Evolutionary conservation across 108 stramenopile species (phyloP), one percentile per base, ranked within the genome.

Genomic region (Pseudonitzschia multistriata): DNA sequence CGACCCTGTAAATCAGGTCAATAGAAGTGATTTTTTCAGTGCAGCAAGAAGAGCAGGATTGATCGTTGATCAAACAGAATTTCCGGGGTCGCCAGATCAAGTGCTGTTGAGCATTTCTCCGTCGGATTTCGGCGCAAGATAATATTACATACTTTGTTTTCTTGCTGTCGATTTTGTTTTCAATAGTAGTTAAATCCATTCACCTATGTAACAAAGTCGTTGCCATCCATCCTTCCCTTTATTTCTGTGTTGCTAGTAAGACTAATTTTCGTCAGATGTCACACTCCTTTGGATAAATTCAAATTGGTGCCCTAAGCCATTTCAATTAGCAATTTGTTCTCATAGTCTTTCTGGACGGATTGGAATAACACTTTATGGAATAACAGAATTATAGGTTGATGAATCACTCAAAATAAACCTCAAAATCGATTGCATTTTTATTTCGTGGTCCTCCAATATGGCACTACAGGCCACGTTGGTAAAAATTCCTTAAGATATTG

Each of bases 401-500:
- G n/a, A n/a, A n/a, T n/a, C n/a, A n/a, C n/a, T n/a, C n/a, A n/a
- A n/a, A n/a, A 17, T 48, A 15, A 48, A 48, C 47, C 14, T 17
- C 47, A 48, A 28, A 31, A 3, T 28, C 5, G 52, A 13, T 55
- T 8, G 3, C 5, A 55, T 3, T 2, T 52, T 22, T 24, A 45
- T 64, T 31, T 28, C 47, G 10, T 24, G 5, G 30, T 47, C n/a
- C 72, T 78, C 90, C 90, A 88, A 74, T 91, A 91, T 7, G 90
- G 88, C 19, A 83, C 88, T 30, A 78, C 74, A 11, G 93, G 90
- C 73, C 79, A 91, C 5, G 87, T 80, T 14, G 84, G 71, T n/a
- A 95, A 67, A 49, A 77, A 80, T 60, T 89, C 86, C 78, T 95
- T 95, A 67, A 89, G 24, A 52, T 83, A 84, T 28, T 84, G 74